Evolutionary conservation across 371 early-diverging fungal genomes (phyloP).

Genomic region (Lichtheimia hyalospora): DNA sequence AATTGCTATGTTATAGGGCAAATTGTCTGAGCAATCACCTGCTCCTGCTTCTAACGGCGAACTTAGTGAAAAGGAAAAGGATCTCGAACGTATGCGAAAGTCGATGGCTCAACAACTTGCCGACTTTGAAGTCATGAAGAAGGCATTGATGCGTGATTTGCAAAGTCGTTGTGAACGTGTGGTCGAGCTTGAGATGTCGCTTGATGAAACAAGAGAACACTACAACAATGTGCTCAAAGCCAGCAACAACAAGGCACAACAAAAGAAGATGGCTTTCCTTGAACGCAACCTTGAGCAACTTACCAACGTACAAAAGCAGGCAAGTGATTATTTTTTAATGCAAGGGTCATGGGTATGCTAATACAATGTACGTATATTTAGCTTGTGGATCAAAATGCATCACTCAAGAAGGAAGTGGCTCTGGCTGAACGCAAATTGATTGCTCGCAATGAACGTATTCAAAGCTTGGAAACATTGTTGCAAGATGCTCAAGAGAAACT

Average conservation of each 20-base stretch:
- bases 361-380: slow-evolving; percentile 17
- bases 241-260: slow-evolving; percentile 82
- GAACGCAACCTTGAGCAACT: slow-evolving; percentile 95
- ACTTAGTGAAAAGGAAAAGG: slow-evolving; percentile 67
- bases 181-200: slow-evolving; percentile 91
- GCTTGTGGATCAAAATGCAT: slow-evolving; percentile 92
- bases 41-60: slow-evolving; percentile 1
- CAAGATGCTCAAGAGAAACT: slow-evolving; percentile 77
- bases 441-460: slow-evolving; percentile 92
- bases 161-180: slow-evolving; percentile 94
- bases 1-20: slow-evolving; percentile 12
- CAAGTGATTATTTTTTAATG: slow-evolving; percentile 9
- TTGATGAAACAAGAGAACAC: slow-evolving; percentile 92
- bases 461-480: slow-evolving; percentile 82
- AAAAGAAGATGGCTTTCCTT: slow-evolving; percentile 93
- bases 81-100: slow-evolving; percentile 85
- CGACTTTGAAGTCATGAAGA: slow-evolving; percentile 96
- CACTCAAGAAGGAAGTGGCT: slow-evolving; percentile 89
- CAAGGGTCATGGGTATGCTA: no score
- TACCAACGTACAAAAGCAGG: slow-evolving; percentile 89
- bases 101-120: slow-evolving; percentile 88
- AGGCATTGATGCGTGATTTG: slow-evolving; percentile 93
- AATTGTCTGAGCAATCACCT: slow-evolving; percentile 24
- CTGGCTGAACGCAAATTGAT: slow-evolving; percentile 88
- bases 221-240: slow-evolving; percentile 81